Evolutionary conservation across 768 basidiomycete genomes (phyloP).

Genomic region (Thelephora ganbajun): DNA sequence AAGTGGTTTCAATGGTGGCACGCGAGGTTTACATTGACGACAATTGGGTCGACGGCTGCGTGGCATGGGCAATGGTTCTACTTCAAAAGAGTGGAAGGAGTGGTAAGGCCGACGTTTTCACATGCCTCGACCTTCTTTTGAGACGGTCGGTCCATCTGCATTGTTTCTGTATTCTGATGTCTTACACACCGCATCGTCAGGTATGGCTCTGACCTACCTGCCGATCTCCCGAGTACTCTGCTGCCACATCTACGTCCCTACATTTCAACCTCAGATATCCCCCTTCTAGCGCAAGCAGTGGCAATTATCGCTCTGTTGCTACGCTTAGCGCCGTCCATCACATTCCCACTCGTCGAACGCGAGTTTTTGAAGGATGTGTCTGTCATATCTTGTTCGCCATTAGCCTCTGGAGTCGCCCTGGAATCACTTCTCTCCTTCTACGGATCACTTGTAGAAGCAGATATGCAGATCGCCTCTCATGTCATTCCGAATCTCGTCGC

Average conservation of each 20-base stretch:
- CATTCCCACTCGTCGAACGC: constrained; percentile 69
- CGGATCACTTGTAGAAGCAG: constrained; percentile 66
- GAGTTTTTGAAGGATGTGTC: constrained; percentile 54
- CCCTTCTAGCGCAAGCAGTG: constrained; percentile 62
- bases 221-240: constrained; percentile 44
- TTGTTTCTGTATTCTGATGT: constrained; percentile 6
- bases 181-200: constrained; percentile 19
- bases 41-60: constrained; percentile 68
- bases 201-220: constrained; percentile 35
- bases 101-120: constrained; percentile 72
- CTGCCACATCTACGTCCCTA: constrained; percentile 66
- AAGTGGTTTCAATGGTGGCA: constrained; percentile 76
- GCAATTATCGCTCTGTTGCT: constrained; percentile 54
- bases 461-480: constrained; percentile 70
- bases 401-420: constrained; percentile 61
- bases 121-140: constrained; percentile 58
- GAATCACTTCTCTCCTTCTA: constrained; percentile 81
- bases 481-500: constrained; percentile 65
- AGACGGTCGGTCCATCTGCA: constrained; percentile 31
- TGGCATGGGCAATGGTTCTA: constrained; percentile 64
- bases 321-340: constrained; percentile 45
- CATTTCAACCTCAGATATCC: constrained; percentile 62
- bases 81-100: constrained; percentile 66
- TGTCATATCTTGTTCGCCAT: constrained; percentile 61
- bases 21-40: constrained; percentile 55